A percentile compares a stretch with the other conserved stretches of the same genome.
These are phyloP conservation scores for Umbelopsis isabellina DNA, from an alignment of 192 early-diverging fungal species.

Conservation along the genomic window DNA sequence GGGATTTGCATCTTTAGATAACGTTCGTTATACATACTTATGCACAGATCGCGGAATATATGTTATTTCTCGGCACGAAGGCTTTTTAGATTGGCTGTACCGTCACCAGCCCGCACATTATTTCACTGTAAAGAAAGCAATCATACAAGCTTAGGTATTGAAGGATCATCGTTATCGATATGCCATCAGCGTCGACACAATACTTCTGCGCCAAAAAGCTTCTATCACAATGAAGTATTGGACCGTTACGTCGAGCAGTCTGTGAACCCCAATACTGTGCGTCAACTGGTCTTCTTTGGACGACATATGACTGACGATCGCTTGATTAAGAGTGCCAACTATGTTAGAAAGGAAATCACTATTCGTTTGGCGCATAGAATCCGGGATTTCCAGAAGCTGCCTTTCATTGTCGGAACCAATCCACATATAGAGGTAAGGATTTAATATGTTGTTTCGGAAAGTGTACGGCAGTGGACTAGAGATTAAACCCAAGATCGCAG, in stretches of 20 bases:
- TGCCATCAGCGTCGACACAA: not conserved
- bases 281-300: constrained; percentile 92
- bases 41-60: not conserved
- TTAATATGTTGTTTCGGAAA: not conserved
- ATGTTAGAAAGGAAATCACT: constrained; percentile 87
- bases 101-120: not conserved
- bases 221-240: constrained; percentile 90
- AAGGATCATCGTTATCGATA: not conserved
- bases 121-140: too few relatives aligned
- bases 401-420: constrained; percentile 94
- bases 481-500: not conserved
- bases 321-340: constrained; percentile 87
- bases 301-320: constrained; percentile 84
- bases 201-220: constrained; percentile 36
- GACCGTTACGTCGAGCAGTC: constrained; percentile 84
- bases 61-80: not conserved
- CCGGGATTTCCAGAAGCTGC: constrained; percentile 89
- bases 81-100: not conserved
- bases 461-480: not conserved
- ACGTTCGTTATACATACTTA: too few relatives aligned
- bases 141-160: not conserved
- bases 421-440: constrained; percentile 72
- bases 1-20: too few relatives aligned
- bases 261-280: constrained; percentile 83
- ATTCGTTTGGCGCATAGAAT: constrained; percentile 94